Percentiles rank a stretch among this genome's conserved stretches.
Evolutionary conservation across 768 basidiomycete species (phyloP).

Genomic region (Chalciporus piperatus): DNA sequence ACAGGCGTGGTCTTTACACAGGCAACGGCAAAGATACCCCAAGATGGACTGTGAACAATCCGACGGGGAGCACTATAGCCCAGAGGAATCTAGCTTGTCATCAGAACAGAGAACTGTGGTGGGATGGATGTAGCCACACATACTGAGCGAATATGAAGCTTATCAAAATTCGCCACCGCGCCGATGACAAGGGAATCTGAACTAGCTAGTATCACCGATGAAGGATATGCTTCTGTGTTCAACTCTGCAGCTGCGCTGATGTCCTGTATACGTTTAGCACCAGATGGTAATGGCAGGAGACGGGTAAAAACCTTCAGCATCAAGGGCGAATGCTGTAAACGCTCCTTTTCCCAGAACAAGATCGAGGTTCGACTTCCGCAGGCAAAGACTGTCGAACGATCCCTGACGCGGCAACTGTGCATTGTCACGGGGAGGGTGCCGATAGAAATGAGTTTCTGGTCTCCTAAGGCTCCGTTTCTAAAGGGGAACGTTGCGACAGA

Average conservation of each 20-base stretch:
- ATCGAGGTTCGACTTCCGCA: slow-evolving; percentile 68
- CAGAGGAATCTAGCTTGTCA: slow-evolving; percentile 53
- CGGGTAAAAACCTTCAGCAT: slow-evolving; percentile 55
- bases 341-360: slow-evolving; percentile 63
- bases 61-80: slow-evolving; percentile 70
- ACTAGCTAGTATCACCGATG: slow-evolving; percentile 59
- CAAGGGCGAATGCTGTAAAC: slow-evolving; percentile 66
- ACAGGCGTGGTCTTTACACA: slow-evolving; percentile 54
- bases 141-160: slow-evolving; percentile 80
- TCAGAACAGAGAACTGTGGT: not conserved
- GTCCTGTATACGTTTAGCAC: slow-evolving; percentile 37
- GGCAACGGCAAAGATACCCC: slow-evolving; percentile 64
- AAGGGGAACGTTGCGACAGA: slow-evolving; percentile 58
- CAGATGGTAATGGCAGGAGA: not conserved
- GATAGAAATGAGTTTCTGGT: slow-evolving; percentile 59
- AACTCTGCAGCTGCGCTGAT: slow-evolving; percentile 51
- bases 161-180: slow-evolving; percentile 61
- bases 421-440: slow-evolving; percentile 68
- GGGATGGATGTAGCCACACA: slow-evolving; percentile 13
- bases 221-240: slow-evolving; percentile 45
- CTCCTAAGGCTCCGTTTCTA: slow-evolving; percentile 37
- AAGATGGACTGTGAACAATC: slow-evolving; percentile 55
- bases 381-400: slow-evolving; percentile 60
- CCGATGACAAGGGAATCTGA: slow-evolving; percentile 61
- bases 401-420: slow-evolving; percentile 52